Evolutionary conservation across 192 early-diverging fungal genomes (phyloP).

Genomic region (Backusella circina): DNA sequence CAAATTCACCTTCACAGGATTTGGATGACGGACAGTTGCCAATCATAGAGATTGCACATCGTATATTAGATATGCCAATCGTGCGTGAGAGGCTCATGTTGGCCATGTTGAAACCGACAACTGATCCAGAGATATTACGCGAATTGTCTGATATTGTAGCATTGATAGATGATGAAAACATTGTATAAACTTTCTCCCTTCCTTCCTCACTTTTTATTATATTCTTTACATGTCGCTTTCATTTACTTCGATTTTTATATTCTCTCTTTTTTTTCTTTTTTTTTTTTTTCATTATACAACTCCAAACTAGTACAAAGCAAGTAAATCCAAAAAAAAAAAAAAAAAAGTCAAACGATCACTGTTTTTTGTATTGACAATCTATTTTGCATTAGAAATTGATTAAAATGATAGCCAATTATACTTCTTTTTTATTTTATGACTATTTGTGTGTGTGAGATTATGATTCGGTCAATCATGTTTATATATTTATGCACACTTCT

Average conservation of each 20-base stretch:
- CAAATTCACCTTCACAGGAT: neutral
- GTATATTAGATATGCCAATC: slow-evolving; percentile 19
- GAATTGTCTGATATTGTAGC: slow-evolving; percentile 28
- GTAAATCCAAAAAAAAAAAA: neutral
- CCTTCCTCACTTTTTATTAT: neutral
- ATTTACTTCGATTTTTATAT: slow-evolving; percentile 8
- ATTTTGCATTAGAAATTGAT: neutral
- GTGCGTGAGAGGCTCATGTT: slow-evolving; percentile 25
- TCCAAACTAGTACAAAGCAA: neutral
- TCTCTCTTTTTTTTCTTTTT: neutral
- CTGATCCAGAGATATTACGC: slow-evolving; percentile 22
- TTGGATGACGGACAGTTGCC: neutral
- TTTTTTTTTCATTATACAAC: too few relatives aligned
- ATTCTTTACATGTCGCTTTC: neutral
- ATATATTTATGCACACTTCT: too few relatives aligned
- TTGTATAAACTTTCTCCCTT: neutral
- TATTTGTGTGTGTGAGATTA: neutral
- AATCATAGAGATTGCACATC: slow-evolving; percentile 5
- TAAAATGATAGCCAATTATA: neutral
- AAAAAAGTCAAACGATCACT: neutral
- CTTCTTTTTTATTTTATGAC: neutral
- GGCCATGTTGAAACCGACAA: slow-evolving; percentile 26
- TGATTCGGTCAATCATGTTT: neutral
- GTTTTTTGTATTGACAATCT: neutral
- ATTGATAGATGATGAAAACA: slow-evolving; percentile 25